Evolutionary conservation across 2,329 filamentous ascomycete species (phyloP).

Genomic region (Trichoderma oligosporum): DNA sequence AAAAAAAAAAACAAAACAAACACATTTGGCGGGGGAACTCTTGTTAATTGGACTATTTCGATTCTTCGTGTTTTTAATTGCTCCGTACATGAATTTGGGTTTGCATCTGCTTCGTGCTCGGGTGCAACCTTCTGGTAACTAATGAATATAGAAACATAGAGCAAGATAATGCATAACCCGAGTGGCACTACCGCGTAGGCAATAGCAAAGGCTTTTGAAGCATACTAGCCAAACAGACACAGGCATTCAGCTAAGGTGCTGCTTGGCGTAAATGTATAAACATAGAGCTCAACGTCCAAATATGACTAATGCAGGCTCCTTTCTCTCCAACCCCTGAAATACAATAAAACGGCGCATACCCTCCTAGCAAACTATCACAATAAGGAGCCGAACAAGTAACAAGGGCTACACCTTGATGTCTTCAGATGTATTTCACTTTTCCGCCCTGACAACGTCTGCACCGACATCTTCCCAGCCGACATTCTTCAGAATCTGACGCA

Average conservation of each 20-base stretch:
- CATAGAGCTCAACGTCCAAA: neutral
- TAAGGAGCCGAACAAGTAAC: neutral
- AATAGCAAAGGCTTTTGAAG: neutral
- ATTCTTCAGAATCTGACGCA: constrained; percentile 62
- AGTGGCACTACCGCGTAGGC: neutral
- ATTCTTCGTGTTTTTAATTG: neutral
- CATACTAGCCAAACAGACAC: constrained; percentile 14
- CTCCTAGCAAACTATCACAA: neutral
- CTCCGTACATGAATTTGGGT: neutral
- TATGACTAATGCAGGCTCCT: neutral
- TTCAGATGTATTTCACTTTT: constrained; percentile 19
- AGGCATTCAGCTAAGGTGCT: neutral
- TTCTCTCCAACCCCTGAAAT: neutral
- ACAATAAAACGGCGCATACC: neutral
- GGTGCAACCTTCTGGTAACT: neutral
- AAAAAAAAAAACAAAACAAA: neutral
- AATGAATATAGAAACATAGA: neutral
- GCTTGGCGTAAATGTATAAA: neutral
- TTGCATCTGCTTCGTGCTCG: neutral
- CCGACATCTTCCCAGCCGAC: constrained; percentile 67
- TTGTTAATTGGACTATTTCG: constrained; percentile 17
- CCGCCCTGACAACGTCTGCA: constrained; percentile 27
- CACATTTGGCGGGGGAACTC: constrained; percentile 7
- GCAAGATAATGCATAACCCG: neutral
- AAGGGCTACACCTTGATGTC: neutral